Percentiles rank a stretch among this genome's conserved stretches.
These are phyloP conservation scores for Yarrowia keelungensis DNA, from an alignment of 805 yeast species.

Conservation along the genomic window DNA sequence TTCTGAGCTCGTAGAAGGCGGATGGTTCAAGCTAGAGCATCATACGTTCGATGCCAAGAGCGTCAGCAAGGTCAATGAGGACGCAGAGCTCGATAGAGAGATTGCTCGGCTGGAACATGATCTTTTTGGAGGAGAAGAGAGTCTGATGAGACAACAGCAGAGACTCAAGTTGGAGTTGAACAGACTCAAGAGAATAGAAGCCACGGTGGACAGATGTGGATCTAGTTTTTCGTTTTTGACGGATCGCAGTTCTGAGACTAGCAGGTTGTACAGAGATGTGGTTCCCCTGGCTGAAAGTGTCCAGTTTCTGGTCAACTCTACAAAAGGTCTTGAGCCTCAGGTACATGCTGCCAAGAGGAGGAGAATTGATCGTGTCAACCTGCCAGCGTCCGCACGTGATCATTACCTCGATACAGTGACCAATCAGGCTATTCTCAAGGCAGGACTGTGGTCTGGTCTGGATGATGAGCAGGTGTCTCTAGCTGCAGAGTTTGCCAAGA, in stretches of 20 bases:
- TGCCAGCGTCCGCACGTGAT: constrained; percentile 22
- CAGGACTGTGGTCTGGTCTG: constrained; percentile 22
- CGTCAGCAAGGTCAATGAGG: constrained; percentile 13
- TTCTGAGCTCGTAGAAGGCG: constrained; percentile 63
- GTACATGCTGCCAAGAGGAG: constrained; percentile 3
- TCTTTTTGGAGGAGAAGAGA: constrained; percentile 37
- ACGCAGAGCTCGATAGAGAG: constrained; percentile 40
- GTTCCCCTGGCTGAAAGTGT: constrained; percentile 29
- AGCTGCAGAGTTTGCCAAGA: constrained; percentile 14
- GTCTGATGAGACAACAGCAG: constrained; percentile 23
- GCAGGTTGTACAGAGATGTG: constrained; percentile 8
- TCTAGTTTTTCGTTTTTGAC: constrained; percentile 6
- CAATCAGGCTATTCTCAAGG: constrained; percentile 12
- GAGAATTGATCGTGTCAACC: neutral
- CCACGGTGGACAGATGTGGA: constrained; percentile 4
- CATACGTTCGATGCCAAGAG: constrained; percentile 53
- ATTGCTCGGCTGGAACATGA: constrained; percentile 42
- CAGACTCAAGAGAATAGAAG: constrained; percentile 9
- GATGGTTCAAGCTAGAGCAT: constrained; percentile 72
- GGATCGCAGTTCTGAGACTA: neutral
- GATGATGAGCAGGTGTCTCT: constrained; percentile 22
- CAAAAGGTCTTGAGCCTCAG: constrained; percentile 5
- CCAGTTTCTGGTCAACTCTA: constrained; percentile 27
- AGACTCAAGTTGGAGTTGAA: constrained; percentile 16
- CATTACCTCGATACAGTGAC: constrained; percentile 34